Evolutionary conservation across 805 yeast species (phyloP), one percentile per base, ranked within the genome.

Genomic region (Pichia insulana): DNA sequence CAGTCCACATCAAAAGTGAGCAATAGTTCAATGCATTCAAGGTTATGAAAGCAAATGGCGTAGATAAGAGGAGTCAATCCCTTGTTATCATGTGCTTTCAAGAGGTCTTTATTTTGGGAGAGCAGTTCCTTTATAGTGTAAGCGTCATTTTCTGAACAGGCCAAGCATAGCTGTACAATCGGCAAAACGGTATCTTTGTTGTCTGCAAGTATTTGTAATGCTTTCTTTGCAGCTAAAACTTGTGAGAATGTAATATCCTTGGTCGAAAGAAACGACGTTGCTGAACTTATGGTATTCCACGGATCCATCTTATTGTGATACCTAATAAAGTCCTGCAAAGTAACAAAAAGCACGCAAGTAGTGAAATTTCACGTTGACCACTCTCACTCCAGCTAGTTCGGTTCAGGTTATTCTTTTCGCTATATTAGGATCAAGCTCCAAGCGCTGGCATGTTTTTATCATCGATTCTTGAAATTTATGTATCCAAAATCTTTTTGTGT

Each of bases 11-110:
- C 53, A 34, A 68, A 63, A 20, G 61, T 59, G 18, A 66, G 50
- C 17, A 80, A 56, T 1, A 78, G 54, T 34, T 79, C 81, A 2
- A 71, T 71, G 35, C 73, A 64, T 7, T 63, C 67, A 9, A 59
- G 52, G 30, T 78, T 67, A 45, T 73, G 67, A 49, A 74, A 79
- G 31, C 75, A 75, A 19, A 80, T 67, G 10, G 82, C 73, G 54
- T 73, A 78, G 3, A 77, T 66, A 39, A 72, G 54, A 6, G 76
- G 70, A 1, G 70, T 65, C 1, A 71, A 50, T 0, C 77, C 77
- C 25, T 69, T 66, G 7, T 55, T 48, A 32, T 68, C 73, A 25
- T 53, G 31, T 25, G 55, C 51, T 20, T 59, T 51, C 13, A 66
- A 43, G 1, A 51, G 22, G 4, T 45, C 37, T 4, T 42, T 44